phyloP scores from a whole-genome alignment of 306 rosid genomes.

The Castanea sativa region DNA sequence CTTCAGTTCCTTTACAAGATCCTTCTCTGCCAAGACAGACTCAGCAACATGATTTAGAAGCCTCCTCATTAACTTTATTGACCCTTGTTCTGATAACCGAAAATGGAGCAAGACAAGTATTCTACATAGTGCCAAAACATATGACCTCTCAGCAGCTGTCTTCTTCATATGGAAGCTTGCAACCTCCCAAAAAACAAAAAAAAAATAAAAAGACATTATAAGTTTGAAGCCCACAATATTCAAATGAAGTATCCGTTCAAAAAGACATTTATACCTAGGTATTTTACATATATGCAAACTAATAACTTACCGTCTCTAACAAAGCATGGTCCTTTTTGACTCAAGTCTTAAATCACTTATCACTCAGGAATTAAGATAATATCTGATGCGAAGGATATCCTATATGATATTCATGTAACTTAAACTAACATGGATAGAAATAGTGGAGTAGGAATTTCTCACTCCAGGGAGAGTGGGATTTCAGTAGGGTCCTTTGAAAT shows the following conservation, averaged over 20 bases:
- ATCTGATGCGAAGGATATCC: background rate
- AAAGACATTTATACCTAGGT: background rate
- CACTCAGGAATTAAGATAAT: background rate
- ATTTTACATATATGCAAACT: background rate
- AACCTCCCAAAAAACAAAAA: conserved; percentile 47
- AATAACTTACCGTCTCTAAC: background rate
- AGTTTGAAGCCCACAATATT: conserved; percentile 19
- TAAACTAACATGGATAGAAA: background rate
- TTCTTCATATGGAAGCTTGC: conserved; percentile 66
- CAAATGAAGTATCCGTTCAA: background rate
- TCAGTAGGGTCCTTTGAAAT: too few species aligned
- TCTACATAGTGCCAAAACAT: conserved; percentile 65
- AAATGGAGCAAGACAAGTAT: conserved; percentile 69
- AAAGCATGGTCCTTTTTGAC: background rate
- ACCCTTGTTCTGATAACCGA: conserved; percentile 68
- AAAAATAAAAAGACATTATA: conserved; percentile 12
- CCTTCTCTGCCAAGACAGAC: conserved; percentile 36
- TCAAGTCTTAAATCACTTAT: background rate
- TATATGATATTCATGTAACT: background rate
- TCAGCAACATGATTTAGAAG: conserved; percentile 39
- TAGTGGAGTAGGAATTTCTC: background rate
- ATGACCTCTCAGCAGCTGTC: conserved; percentile 83
- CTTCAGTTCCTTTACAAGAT: conserved; percentile 47
- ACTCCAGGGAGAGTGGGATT: too few species aligned
- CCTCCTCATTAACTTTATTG: conserved; percentile 66